Evolutionary conservation across 2,329 filamentous ascomycete genomes (phyloP), one percentile per base, ranked within the genome.

Genomic region (Cadophora malorum): DNA sequence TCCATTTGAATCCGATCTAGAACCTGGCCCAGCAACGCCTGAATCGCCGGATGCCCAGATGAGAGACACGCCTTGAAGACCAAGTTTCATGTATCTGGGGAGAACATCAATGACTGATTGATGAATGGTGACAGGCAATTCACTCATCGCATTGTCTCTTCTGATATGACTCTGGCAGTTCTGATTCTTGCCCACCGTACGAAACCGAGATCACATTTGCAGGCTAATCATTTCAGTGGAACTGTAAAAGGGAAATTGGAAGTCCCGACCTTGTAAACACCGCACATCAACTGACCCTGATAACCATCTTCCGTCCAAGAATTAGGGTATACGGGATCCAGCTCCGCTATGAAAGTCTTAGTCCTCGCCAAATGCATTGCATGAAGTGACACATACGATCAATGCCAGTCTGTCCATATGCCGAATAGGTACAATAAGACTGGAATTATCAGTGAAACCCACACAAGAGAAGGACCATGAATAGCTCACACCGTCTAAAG

Each of bases 131-230:
- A 19, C 33, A 19, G 69, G 59, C 66, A 56, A 45, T 73, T 64
- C 83, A 82, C 78, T 84, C 83, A 60, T 77, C 75, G 74, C 82
- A 84, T 76, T 84, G 82, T 6, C 82, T 79, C 69, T 83, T 79
- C 73, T 85, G 82, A 76, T 89, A 89, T 68, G 65, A 78, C 79
- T 79, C 76, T 0, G 85, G 85, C 21, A 87, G 78, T 35, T 83
- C 55, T 81, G n/a, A 79, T 77, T 76, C 88, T 85, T 66, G 64
- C 12, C 64, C 64, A 41, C 56, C 64, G 55, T 66, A 64, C n/a
- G 64, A 66, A n/a, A 66, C 49, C 1, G 64, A 66, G 31, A 66
- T 66, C 14, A 66, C 64, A 55, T 66, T 61, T 2, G 64, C 58
- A 2, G 64, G 64, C 64, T 66, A 10, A 3, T 21, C 28, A 14